Conservation (phyloP, 2,329 filamentous ascomycete species). For the Fusarium equiseti region DNA sequence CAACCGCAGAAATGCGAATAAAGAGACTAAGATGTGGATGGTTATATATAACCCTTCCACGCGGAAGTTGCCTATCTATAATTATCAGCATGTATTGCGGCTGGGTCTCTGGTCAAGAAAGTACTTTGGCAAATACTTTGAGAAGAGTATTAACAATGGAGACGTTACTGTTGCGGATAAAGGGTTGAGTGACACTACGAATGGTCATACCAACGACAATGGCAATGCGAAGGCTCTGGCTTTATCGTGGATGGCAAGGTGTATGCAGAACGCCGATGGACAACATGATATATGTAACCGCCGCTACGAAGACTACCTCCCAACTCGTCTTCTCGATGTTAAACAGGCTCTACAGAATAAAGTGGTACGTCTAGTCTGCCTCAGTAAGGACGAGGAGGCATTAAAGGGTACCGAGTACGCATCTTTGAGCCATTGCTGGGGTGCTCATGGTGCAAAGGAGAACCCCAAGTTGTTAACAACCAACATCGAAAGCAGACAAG, state of each 20-base stretch:
- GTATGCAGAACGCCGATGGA: background rate
- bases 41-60: background rate
- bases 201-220: background rate
- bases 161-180: too few species aligned
- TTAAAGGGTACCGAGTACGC: background rate
- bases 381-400: rapidly evolving
- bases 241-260: background rate
- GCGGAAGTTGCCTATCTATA: background rate
- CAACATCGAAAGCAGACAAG: background rate
- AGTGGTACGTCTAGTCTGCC: background rate
- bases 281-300: background rate
- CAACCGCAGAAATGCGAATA: rapidly evolving
- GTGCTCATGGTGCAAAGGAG: background rate
- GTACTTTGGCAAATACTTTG: background rate
- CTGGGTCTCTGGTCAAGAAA: background rate
- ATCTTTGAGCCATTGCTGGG: slow-evolving; percentile 1
- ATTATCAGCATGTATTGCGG: slow-evolving; percentile 1
- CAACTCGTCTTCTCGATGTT: background rate
- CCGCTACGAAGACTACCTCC: background rate
- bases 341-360: background rate
- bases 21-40: slow-evolving; percentile 1
- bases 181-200: too few species aligned
- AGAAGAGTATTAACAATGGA: too few species aligned
- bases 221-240: background rate
- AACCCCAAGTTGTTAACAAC: background rate